Conservation (phyloP, 352 stramenopile genomes). For the Pythium graminicola region DNA sequence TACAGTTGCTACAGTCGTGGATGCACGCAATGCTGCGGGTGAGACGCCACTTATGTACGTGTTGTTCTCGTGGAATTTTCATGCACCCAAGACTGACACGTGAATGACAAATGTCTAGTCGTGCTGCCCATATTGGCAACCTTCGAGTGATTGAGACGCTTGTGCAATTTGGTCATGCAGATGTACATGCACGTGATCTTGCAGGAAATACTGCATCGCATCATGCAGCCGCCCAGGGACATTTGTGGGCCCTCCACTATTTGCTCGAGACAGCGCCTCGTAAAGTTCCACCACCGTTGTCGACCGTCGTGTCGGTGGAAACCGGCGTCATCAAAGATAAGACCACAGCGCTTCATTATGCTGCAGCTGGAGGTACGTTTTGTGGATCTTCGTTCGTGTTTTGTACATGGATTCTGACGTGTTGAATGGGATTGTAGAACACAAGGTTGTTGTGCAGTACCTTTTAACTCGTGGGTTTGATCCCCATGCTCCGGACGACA, state of each 20-base stretch:
- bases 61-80: background rate
- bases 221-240: conserved; percentile 59
- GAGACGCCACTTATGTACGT: conserved; percentile 73
- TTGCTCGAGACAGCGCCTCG: conserved; percentile 46
- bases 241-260: conserved; percentile 72
- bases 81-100: background rate
- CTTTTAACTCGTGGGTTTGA: conserved; percentile 52
- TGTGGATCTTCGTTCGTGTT: background rate
- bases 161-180: conserved; percentile 40
- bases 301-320: conserved; percentile 8
- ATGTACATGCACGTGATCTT: conserved; percentile 44
- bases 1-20: conserved; percentile 29
- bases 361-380: conserved; percentile 29
- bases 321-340: conserved; percentile 27
- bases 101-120: conserved; percentile 22
- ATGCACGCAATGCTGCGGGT: conserved; percentile 45
- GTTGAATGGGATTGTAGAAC: conserved; percentile 26
- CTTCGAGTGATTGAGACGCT: conserved; percentile 54
- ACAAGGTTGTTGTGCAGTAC: conserved; percentile 68
- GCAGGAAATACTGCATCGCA: conserved; percentile 62
- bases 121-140: conserved; percentile 65
- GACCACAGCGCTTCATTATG: conserved; percentile 50
- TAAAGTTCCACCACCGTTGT: background rate
- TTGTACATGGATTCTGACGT: background rate
- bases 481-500: conserved; percentile 34